Base-by-base conservation (phyloP, 2,329 filamentous ascomycete species). In the Penicillium sp. region DNA sequence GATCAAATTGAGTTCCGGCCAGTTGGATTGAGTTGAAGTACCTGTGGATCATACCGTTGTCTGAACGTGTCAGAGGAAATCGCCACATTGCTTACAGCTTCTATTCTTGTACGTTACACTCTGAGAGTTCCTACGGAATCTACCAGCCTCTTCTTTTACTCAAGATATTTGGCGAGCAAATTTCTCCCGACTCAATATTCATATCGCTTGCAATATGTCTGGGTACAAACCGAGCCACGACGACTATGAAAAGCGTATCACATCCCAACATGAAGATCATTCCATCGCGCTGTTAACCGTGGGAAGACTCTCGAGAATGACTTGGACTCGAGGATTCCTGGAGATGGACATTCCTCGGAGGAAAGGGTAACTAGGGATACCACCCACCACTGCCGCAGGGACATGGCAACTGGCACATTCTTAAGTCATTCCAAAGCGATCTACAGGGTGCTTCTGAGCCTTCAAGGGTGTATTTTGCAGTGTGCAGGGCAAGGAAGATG, bases 321-420 rank as follows among this genome's bases (percentile, higher is more conserved):
- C 22, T 10, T 14, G 22, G 22, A 11, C 25, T 6, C 5, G 16
- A 16, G 22, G 6, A 9, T 2, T 27, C 25, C 39, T 27, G 10
- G 4, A 30, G 24, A 7, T 24, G 27, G 30, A 44, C 53, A 63
- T 63, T 63, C 60, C 46, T 38, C 54, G 54, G 57, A 57, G 38
- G 30, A 51, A 53, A 56, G 49, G 48, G 51, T 52, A 46, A 44
- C 56, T 30, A 61, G 57, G 53, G 58, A 49, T 53, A 51, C 28
- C 39, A 20, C 4, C 20, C 39, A 48, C 46, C 54, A 33, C 46
- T 6, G 30, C 33, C 13, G 36, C 33, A 39, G 28, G 41, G 46
- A 46, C 41, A 47, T 51, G 44, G 53, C 44, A 51, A 54, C 50
- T 54, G 52, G 55, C 54, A 56, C 57, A 63, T 63, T 59, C 53